phyloP scores from a whole-genome alignment of 441 rosid species.

The Kokia cookei region DNA sequence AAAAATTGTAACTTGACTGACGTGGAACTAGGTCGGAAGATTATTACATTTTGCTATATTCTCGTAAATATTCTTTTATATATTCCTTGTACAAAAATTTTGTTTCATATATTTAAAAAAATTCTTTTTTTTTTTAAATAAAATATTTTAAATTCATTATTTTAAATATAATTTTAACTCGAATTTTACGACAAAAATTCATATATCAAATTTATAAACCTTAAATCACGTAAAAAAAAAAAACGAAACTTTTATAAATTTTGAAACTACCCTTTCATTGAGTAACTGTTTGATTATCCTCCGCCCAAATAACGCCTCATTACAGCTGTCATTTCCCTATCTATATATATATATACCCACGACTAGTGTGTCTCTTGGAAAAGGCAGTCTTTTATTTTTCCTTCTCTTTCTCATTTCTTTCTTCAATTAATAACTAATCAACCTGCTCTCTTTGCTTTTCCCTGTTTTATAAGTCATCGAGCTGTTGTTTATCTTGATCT shows the following conservation, averaged over 20 bases:
- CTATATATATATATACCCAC: not conserved
- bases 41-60: too few relatives aligned
- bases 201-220: too few relatives aligned
- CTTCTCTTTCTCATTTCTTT: not conserved
- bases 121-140: too few relatives aligned
- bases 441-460: not conserved
- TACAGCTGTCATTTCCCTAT: not conserved
- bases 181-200: too few relatives aligned
- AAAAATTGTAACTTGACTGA: too few relatives aligned
- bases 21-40: too few relatives aligned
- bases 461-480: not conserved
- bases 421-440: not conserved
- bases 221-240: too few relatives aligned
- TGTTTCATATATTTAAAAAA: too few relatives aligned
- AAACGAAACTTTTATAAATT: not conserved
- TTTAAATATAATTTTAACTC: too few relatives aligned
- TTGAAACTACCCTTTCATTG: not conserved
- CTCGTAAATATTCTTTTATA: too few relatives aligned
- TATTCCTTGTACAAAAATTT: too few relatives aligned
- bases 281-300: not conserved
- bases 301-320: not conserved
- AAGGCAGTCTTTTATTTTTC: not conserved
- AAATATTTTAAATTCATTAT: too few relatives aligned
- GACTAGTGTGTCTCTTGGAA: not conserved
- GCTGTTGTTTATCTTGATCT: not conserved